Conservation (phyloP, 257 asterid genomes). For the Solanum pinnatisectum region DNA sequence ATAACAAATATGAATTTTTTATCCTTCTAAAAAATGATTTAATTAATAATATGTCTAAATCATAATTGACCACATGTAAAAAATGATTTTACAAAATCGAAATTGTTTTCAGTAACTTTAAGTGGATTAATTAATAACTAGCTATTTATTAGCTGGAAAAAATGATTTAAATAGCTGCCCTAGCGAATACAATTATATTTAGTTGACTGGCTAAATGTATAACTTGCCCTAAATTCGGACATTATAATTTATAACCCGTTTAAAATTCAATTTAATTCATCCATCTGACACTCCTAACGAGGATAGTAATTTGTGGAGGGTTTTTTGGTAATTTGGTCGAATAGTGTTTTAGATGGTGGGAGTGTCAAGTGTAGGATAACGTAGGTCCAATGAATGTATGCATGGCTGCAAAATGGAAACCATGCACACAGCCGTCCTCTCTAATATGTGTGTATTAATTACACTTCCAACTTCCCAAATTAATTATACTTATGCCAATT, state of each 20-base stretch:
- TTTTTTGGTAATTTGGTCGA: neutral
- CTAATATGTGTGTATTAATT: neutral
- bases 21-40: too few species aligned
- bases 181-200: neutral
- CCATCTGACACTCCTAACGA: neutral
- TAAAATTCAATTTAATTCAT: neutral
- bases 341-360: neutral
- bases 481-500: neutral
- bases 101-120: neutral
- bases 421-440: neutral
- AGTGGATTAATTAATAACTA: neutral
- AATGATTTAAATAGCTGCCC: neutral
- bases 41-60: too few species aligned
- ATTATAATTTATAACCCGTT: neutral
- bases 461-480: neutral
- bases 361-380: neutral
- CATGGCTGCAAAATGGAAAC: neutral
- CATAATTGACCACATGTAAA: too few species aligned
- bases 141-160: neutral
- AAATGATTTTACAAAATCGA: neutral
- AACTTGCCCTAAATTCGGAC: neutral
- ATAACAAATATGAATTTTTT: too few species aligned
- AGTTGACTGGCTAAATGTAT: neutral
- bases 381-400: neutral
- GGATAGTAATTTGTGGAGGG: neutral